Evolutionary conservation across 2,329 filamentous ascomycete genomes (phyloP).

Genomic region (Hymenoscyphus linearis): DNA sequence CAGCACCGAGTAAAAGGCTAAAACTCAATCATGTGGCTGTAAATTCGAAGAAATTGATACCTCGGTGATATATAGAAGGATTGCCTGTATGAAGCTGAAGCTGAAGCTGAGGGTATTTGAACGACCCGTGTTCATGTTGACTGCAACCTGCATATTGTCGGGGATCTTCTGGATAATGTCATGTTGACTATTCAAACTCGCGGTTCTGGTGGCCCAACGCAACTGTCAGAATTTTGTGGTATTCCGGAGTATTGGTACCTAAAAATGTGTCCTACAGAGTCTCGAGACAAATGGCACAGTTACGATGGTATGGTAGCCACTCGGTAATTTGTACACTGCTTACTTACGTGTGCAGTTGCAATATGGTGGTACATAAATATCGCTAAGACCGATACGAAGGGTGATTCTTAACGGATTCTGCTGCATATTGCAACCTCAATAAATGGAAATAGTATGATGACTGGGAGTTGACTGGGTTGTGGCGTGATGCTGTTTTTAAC

Average conservation of each 20-base stretch:
- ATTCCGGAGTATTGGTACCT: not conserved
- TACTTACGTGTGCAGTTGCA: not conserved
- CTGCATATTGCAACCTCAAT: not conserved
- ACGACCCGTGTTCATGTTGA: not conserved
- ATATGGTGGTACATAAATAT: not conserved
- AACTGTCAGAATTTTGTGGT: not conserved
- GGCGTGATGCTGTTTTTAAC: not conserved
- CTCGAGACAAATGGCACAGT: not conserved
- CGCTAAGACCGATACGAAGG: not conserved
- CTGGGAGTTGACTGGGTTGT: not conserved
- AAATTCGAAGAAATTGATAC: not conserved
- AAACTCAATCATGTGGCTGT: not conserved
- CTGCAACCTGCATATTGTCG: not conserved
- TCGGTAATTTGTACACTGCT: not conserved
- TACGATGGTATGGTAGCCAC: not conserved
- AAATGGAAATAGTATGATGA: not conserved
- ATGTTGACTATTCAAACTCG: not conserved
- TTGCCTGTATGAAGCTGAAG: not conserved
- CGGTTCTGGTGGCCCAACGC: not conserved
- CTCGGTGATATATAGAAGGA: not conserved
- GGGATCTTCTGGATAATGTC: not conserved
- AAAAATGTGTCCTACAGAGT: not conserved
- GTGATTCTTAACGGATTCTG: not conserved
- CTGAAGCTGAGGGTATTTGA: not conserved
- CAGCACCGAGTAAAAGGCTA: not conserved